Conservation (phyloP, 208 protist species). For the Eutreptiella sp. region DNA sequence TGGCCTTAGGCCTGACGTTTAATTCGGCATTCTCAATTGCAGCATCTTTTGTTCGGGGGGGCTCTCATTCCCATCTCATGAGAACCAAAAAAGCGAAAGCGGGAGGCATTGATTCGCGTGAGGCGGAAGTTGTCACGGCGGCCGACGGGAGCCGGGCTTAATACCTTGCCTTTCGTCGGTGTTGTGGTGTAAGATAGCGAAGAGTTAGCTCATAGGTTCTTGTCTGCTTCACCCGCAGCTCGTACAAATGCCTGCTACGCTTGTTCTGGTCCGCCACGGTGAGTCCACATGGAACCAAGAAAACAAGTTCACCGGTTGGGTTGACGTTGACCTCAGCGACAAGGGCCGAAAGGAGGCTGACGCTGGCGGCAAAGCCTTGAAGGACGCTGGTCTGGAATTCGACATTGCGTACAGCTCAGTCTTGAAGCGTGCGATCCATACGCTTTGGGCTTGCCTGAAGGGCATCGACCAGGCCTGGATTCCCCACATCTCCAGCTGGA, state of each 20-base stretch:
- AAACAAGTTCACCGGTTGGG: slow-evolving; percentile 53
- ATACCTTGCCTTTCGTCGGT: too few species aligned
- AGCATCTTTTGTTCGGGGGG: too few species aligned
- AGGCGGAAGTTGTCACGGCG: too few species aligned
- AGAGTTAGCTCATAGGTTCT: too few species aligned
- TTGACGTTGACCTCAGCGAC: slow-evolving; percentile 45
- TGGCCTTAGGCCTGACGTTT: too few species aligned
- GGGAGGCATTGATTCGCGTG: too few species aligned
- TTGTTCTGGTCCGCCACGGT: slow-evolving; percentile 49
- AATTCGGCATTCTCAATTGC: too few species aligned
- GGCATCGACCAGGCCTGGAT: slow-evolving; percentile 42
- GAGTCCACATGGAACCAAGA: slow-evolving; percentile 48
- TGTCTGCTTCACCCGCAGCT: too few species aligned
- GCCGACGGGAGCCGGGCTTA: too few species aligned
- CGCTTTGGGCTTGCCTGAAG: slow-evolving; percentile 40
- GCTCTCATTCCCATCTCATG: too few species aligned
- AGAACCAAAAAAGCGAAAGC: too few species aligned
- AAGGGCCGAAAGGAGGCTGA: slow-evolving; percentile 33
- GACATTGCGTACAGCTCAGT: slow-evolving; percentile 57
- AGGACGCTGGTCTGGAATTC: slow-evolving; percentile 39
- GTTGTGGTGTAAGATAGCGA: too few species aligned
- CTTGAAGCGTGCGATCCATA: slow-evolving; percentile 54
- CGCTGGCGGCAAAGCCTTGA: slow-evolving; percentile 30
- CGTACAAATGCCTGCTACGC: background rate
- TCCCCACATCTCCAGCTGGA: slow-evolving; percentile 44